Conservation (phyloP, 257 asterid genomes). For the Cordia subcordata region DNA sequence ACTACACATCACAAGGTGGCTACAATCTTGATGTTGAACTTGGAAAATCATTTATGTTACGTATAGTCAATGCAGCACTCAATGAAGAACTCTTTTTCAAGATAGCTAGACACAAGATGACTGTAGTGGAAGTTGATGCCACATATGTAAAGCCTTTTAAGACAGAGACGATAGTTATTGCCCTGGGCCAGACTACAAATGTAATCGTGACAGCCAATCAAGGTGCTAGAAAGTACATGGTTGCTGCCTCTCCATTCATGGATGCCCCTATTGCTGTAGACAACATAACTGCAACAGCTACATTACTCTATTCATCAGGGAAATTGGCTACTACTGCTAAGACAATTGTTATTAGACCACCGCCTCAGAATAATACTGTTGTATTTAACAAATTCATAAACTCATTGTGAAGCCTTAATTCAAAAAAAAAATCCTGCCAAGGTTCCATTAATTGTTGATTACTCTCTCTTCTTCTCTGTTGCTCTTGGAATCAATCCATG, state of each 20-base stretch:
- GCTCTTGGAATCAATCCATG: conserved; percentile 81
- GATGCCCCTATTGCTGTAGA: conserved; percentile 67
- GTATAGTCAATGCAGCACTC: conserved; percentile 85
- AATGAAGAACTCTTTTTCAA: conserved; percentile 88
- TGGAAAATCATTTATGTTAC: conserved; percentile 70
- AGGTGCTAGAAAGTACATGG: conserved; percentile 57
- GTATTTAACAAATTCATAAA: conserved; percentile 52
- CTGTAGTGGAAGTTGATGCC: conserved; percentile 91
- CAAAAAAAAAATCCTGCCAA: conserved; percentile 58
- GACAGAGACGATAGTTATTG: conserved; percentile 56
- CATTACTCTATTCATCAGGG: conserved; percentile 61
- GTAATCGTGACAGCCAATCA: conserved; percentile 53
- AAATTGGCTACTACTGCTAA: conserved; percentile 31
- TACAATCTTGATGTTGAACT: conserved; percentile 53
- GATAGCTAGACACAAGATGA: conserved; percentile 80
- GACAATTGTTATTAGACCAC: conserved; percentile 35
- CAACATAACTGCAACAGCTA: conserved; percentile 80
- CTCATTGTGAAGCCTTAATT: conserved; percentile 64
- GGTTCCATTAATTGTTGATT: conserved; percentile 61
- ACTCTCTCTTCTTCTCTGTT: conserved; percentile 52
- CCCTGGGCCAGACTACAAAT: conserved; percentile 90
- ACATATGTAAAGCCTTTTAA: conserved; percentile 82
- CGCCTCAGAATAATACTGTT: conserved; percentile 60
- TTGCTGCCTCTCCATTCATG: conserved; percentile 75
- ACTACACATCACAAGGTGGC: conserved; percentile 36